Evolutionary conservation across 306 rosid species (phyloP).

Genomic region (Trifolium dubium): DNA sequence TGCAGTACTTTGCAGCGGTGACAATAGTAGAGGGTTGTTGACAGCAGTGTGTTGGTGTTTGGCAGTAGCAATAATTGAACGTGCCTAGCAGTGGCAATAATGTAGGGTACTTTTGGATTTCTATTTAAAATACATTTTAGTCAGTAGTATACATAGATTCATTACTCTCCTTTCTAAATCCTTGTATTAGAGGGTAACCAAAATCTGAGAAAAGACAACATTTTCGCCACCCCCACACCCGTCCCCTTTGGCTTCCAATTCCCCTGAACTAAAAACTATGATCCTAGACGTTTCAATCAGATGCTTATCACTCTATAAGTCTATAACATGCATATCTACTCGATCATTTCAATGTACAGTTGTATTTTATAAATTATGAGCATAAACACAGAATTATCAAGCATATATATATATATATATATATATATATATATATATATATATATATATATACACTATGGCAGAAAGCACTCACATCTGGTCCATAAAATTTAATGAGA

Average conservation of each 20-base stretch:
- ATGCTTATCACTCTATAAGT: slow-evolving; percentile 10
- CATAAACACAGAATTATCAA: slow-evolving; percentile 5
- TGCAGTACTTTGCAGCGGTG: neutral
- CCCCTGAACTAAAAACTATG: neutral
- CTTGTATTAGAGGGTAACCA: neutral
- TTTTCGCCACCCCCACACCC: neutral
- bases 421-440: slow-evolving; percentile 13
- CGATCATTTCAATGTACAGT: slow-evolving; percentile 25
- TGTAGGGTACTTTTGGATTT: slow-evolving; percentile 13
- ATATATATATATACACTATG: slow-evolving; percentile 17
- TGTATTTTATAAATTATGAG: neutral
- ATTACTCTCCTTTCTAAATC: neutral
- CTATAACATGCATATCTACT: slow-evolving; percentile 13
- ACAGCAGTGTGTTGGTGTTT: neutral
- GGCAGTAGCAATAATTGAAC: neutral
- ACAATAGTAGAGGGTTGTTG: neutral
- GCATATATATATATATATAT: slow-evolving; percentile 21
- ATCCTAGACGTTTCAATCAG: neutral
- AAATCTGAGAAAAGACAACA: neutral
- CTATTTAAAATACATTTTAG: neutral
- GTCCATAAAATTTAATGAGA: slow-evolving; percentile 41
- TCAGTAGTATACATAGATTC: neutral
- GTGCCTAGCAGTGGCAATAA: neutral
- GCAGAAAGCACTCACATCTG: slow-evolving; percentile 56
- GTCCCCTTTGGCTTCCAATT: neutral